Evolutionary conservation across 2,329 filamentous ascomycete genomes (phyloP).

Genomic region (Ophiocordyceps camponoti-leonardi): DNA sequence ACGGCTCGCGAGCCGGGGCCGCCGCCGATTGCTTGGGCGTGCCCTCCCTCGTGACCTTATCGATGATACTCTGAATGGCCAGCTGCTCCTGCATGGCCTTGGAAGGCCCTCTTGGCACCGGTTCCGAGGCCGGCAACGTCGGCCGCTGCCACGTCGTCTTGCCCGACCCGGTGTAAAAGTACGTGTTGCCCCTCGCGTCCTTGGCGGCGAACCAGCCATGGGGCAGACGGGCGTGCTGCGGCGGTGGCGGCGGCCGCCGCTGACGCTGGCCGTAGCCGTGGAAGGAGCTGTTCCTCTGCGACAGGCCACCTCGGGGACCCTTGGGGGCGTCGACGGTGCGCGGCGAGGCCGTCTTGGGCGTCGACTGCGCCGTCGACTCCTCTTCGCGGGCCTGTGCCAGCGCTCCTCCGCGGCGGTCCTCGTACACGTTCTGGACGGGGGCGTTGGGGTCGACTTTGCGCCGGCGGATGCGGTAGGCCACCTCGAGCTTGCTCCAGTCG

Average conservation of each 20-base stretch:
- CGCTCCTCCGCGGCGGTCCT: slow-evolving; percentile 38
- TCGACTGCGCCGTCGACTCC: slow-evolving; percentile 16
- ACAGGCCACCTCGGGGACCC: slow-evolving; percentile 41
- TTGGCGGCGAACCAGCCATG: slow-evolving; percentile 72
- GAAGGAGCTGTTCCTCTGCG: slow-evolving; percentile 33
- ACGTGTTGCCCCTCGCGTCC: slow-evolving; percentile 52
- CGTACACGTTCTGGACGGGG: slow-evolving; percentile 36
- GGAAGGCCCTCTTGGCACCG: slow-evolving; percentile 45
- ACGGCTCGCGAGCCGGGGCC: slow-evolving; percentile 43
- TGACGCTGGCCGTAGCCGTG: slow-evolving; percentile 29
- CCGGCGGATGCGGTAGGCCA: slow-evolving; percentile 83
- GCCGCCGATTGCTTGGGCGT: slow-evolving; percentile 35
- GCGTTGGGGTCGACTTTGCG: slow-evolving; percentile 66
- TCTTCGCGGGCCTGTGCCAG: slow-evolving; percentile 25
- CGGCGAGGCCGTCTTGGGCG: slow-evolving; percentile 23
- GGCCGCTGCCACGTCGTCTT: slow-evolving; percentile 71
- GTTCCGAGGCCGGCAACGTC: slow-evolving; percentile 48
- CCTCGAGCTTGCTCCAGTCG: slow-evolving; percentile 76
- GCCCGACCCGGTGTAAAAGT: slow-evolving; percentile 72
- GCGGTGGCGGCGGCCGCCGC: slow-evolving; percentile 41
- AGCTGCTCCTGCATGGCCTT: slow-evolving; percentile 48
- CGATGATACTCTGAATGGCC: slow-evolving; percentile 67
- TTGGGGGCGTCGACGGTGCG: slow-evolving; percentile 36
- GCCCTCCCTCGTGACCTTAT: slow-evolving; percentile 59
- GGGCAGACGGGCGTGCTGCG: slow-evolving; percentile 44